Percentiles rank a stretch among this genome's conserved stretches.
phyloP scores from a whole-genome alignment of 2,329 filamentous ascomycete species.

The Penicillium thymicola region DNA sequence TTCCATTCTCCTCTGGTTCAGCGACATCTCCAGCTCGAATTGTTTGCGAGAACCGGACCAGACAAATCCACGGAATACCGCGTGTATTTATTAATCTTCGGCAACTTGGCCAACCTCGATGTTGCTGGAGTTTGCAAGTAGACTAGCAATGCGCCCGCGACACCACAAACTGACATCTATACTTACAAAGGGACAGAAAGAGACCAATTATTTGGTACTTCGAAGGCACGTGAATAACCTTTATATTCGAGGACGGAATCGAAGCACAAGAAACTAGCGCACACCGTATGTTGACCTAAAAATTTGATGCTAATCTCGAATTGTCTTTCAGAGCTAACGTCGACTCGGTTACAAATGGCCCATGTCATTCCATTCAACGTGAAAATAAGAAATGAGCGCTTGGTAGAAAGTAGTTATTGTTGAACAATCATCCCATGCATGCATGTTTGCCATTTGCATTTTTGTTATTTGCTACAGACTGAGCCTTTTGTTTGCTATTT shows the following conservation, averaged over 20 bases:
- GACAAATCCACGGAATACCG: not conserved
- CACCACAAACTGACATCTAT: not conserved
- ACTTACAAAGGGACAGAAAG: not conserved
- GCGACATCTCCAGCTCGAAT: not conserved
- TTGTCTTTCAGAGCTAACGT: not conserved
- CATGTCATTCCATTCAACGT: not conserved
- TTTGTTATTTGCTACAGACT: too few relatives aligned
- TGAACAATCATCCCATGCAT: too few relatives aligned
- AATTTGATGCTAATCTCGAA: not conserved
- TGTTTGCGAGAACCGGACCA: not conserved
- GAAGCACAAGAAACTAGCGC: not conserved
- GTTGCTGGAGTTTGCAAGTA: not conserved
- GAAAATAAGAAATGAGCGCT: not conserved
- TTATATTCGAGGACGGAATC: not conserved
- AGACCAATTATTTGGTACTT: not conserved
- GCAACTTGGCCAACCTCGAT: not conserved
- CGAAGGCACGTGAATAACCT: not conserved
- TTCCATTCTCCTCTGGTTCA: too few relatives aligned
- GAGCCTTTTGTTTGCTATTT: too few relatives aligned
- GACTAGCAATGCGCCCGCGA: not conserved
- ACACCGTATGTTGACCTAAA: not conserved
- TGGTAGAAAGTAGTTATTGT: too few relatives aligned
- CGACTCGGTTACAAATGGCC: not conserved
- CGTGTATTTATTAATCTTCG: not conserved
- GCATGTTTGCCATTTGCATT: too few relatives aligned